Base-by-base conservation (phyloP, 1,284 basidiomycete genomes). In the Ganoderma boninense region DNA sequence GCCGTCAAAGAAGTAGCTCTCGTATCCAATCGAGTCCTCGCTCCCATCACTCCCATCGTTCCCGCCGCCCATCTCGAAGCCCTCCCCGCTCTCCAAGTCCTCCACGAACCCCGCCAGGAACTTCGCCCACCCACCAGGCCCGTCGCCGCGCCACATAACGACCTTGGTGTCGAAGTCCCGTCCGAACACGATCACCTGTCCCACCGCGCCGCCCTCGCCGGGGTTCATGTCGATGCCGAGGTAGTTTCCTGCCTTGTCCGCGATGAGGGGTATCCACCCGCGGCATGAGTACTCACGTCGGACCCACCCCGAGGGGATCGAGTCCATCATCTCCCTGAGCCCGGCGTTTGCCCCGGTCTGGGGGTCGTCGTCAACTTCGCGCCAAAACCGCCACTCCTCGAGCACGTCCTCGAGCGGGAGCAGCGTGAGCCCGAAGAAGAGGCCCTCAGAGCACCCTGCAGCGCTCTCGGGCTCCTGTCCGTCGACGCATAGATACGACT, bases 101-200 rank as follows among this genome's bases (percentile, higher is more conserved):
- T 99, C 97, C 2, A 92, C 96, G 78, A 99, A 97, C 62, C 86
- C 87, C n/a, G 96, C 91, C 49, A 99, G 83, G 94, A 97, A 99
- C 77, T 92, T 92, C 44, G 95, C 97, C 97, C 98, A 99, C 5
- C 97, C 97, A 14, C 90, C 92, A 46, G 89, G 86, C 20, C 97
- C 97, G 73, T 99, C 97, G 6, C 96, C 97, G 69, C 89, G 87
- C 90, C 93, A 97, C 64, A 99, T 86, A 43, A 99, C 97, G 54
- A 98, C 95, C 81, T 99, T 99, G 32, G 96, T 95, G 81, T 99
- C 97, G 82, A 99, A 98, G 80, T 99, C 97, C 65, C 97, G 89
- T 16, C 97, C 97, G 81, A 99, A 99, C 62, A 99, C 92, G 73
- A 99, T 99, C 64, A 98, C 97, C 81, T 99, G 97, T 4, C 97